Conservation (phyloP, 768 basidiomycete species). For the Suillus plorans region DNA sequence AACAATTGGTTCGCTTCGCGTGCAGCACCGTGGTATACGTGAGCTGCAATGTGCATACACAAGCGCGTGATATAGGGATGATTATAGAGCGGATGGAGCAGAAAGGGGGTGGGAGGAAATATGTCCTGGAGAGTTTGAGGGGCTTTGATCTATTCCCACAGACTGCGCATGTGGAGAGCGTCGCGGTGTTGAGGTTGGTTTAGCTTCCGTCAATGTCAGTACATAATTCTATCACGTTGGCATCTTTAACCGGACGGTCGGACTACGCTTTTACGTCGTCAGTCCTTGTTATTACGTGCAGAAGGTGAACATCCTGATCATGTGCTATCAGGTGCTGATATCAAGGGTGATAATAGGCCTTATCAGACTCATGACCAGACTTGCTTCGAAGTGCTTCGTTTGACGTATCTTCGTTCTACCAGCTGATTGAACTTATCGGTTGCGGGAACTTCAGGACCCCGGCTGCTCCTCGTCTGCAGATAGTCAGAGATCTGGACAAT, state of each 20-base stretch:
- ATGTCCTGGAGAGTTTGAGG: slow-evolving; percentile 77
- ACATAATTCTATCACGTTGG: background rate
- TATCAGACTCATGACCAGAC: background rate
- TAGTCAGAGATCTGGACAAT: background rate
- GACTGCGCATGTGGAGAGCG: slow-evolving; percentile 90
- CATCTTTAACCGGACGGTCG: background rate
- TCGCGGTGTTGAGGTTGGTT: slow-evolving; percentile 62
- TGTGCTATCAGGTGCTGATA: background rate
- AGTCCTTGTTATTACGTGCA: background rate
- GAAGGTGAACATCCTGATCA: background rate
- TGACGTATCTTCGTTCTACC: background rate
- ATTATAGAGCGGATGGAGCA: slow-evolving; percentile 51
- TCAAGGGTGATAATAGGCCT: background rate
- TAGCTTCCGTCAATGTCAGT: background rate
- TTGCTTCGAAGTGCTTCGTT: background rate
- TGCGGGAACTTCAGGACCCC: background rate
- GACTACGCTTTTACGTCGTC: background rate
- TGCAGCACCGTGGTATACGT: slow-evolving; percentile 80
- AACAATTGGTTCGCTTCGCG: slow-evolving; percentile 72
- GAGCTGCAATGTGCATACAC: slow-evolving; percentile 94
- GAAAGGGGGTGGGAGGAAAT: slow-evolving; percentile 45
- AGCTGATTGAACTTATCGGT: background rate
- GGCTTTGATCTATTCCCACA: slow-evolving; percentile 97
- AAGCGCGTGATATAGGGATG: slow-evolving; percentile 83
- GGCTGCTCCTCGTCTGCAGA: background rate